Base-by-base conservation (phyloP, 1,284 basidiomycete species). In the Fistulina hepatica region DNA sequence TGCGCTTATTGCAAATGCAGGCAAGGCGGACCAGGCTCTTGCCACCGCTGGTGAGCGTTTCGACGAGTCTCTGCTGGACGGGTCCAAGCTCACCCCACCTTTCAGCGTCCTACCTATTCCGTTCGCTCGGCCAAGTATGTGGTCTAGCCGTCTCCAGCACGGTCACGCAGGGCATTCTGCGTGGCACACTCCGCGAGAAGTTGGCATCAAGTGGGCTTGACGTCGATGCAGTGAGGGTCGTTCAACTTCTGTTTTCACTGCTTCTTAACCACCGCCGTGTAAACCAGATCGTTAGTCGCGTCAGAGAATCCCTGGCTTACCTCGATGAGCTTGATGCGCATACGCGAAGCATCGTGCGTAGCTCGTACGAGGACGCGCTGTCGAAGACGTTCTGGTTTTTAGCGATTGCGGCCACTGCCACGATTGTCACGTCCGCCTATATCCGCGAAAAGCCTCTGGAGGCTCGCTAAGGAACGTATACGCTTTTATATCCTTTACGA, bases 81-180 rank as follows among this genome's bases (percentile, higher is more conserved):
- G 31, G 6, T 16, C 21, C 5, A 19, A 6, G 3, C 20, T 23
- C 10, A 12, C 34, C 28, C n/a, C 34, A 36, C n/a, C 5, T 9
- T 31, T 4, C 47, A 75, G 75, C 72, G 1, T 75, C 73, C 0
- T 77, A 78, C 48, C 68, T 79, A 21, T 77, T 76, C 60, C 70
- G 75, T 26, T 75, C 74, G 3, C 50, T 76, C n/a, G 75, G 75
- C 5, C 65, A 63, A 2, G 73, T 77, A 5, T 55, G 76, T 20
- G 70, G 73, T 5, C 50, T 77, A 8, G 73, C 73, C 0, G 51
- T 72, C 2, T 69, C 67, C 4, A 74, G 71, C 41, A 70, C 73
- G 1, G 49, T 76, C 13, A 57, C 73, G 1, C 73, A 77, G 51
- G 58, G 62, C 30, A 61, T 61, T 1, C 58, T 78, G 10, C 63